Percentiles rank a stretch among this genome's conserved stretches.
Conservation (phyloP, 2,329 filamentous ascomycete species). For the Fusarium sp. region DNA sequence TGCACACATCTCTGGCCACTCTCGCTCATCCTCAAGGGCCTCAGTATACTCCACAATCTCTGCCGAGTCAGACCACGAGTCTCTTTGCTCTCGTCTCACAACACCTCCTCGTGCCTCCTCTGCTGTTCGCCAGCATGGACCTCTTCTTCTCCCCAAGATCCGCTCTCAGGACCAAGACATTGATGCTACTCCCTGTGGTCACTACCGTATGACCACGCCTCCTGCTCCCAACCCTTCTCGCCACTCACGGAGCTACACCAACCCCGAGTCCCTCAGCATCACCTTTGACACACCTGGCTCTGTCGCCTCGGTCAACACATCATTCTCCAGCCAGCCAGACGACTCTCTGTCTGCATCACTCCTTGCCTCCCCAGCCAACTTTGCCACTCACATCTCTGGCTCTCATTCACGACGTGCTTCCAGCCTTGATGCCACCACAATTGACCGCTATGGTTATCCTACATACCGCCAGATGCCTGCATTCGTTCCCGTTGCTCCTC, state of each 20-base stretch:
- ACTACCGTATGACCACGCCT: conserved; percentile 54
- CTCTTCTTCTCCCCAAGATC: conserved; percentile 86
- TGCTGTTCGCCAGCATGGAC: conserved; percentile 82
- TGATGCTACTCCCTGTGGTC: conserved; percentile 64
- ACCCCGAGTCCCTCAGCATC: conserved; percentile 67
- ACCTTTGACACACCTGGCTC: conserved; percentile 48
- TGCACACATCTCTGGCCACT: conserved; percentile 61
- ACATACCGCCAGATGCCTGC: conserved; percentile 81
- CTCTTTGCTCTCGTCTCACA: conserved; percentile 74
- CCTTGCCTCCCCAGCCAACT: conserved; percentile 75
- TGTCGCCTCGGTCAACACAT: conserved; percentile 52
- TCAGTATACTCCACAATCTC: conserved; percentile 74
- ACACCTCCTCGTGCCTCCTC: conserved; percentile 76
- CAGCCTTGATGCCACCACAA: conserved; percentile 73
- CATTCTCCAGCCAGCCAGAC: conserved; percentile 56
- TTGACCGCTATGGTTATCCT: conserved; percentile 83
- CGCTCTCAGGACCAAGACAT: conserved; percentile 85
- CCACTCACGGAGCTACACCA: conserved; percentile 72
- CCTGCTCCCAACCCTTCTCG: conserved; percentile 53
- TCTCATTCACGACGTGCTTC: conserved; percentile 69
- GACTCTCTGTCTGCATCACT: conserved; percentile 60
- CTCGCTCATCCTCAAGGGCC: conserved; percentile 73
- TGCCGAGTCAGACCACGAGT: conserved; percentile 70
- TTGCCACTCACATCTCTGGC: conserved; percentile 57
- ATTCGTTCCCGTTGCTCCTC: conserved; percentile 49